Conservation (phyloP, 2,329 filamentous ascomycete genomes). For the Trichoderma guizhouense region DNA sequence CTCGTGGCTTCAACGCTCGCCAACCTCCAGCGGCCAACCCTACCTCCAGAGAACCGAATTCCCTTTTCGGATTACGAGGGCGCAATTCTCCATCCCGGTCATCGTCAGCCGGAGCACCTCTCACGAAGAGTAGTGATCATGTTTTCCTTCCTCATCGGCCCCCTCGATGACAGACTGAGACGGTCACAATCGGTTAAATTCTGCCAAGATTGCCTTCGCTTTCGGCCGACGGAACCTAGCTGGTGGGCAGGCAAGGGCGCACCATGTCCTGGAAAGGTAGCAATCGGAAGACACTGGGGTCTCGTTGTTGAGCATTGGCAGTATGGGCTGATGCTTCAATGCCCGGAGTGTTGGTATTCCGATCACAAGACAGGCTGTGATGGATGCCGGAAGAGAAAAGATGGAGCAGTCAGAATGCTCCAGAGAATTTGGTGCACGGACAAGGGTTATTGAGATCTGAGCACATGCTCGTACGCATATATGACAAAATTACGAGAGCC, state of each 20-base stretch:
- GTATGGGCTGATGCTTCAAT: background rate
- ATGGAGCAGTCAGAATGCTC: background rate
- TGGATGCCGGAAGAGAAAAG: background rate
- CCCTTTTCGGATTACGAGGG: background rate
- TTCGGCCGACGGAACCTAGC: background rate
- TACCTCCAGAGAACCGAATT: background rate
- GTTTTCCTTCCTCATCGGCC: background rate
- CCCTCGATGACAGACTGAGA: background rate
- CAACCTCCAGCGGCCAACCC: background rate
- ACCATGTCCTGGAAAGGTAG: background rate
- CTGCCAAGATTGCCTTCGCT: background rate
- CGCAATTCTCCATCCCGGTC: background rate
- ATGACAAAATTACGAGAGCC: background rate
- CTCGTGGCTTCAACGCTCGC: background rate
- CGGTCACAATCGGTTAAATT: background rate
- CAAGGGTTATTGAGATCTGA: background rate
- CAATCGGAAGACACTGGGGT: background rate
- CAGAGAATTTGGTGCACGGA: background rate
- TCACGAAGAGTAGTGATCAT: background rate
- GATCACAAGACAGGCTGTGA: background rate
- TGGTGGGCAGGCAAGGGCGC: background rate
- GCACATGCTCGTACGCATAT: background rate
- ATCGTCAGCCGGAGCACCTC: background rate
- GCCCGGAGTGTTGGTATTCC: conserved; percentile 1
- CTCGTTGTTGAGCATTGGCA: background rate